Base-by-base conservation (phyloP, 2,329 filamentous ascomycete species). In the Talaromyces sp. region DNA sequence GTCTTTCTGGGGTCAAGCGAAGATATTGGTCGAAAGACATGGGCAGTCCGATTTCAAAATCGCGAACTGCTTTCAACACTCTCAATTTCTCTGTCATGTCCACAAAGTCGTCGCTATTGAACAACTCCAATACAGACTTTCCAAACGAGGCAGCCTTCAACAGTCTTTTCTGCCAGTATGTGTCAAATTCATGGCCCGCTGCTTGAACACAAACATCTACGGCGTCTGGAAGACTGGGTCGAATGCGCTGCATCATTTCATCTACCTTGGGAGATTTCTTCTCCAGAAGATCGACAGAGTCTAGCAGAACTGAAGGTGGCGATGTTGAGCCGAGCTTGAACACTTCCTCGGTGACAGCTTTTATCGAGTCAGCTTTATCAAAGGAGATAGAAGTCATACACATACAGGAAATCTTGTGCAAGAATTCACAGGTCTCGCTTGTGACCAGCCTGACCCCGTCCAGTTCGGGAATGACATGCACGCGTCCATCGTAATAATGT, bases 61-160 rank as follows among this genome's bases (percentile, higher is more conserved):
- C 96, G 56, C 95, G 87, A 13, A 93, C 89, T 7, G 93, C 93
- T 68, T 97, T 98, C 54, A 99, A 81, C 0, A 99, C 93, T 17
- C 95, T 88, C 17, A 99, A 78, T 0, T 89, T 95, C 74, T 99
- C 93, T 67, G 92, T 96, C 88, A 97, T 98, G 64, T 98, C 93
- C 58, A 99, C 95, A 75, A 98, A 99, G 65, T 99, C 93, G 70
- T 99, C 95, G 70, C 93, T 97, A 75, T 95, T 97, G 77, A 98
- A 99, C 13, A 98, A 87, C 69, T 98, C 95, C 3, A 99, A 83
- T 0, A 98, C 95, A 0, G 95, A 98, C 74, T 99, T 99, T 63
- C 95, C 95, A 73, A 97, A 98, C 0, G 93, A 98, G 0, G 95
- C 95, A 6, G 95, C 95, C 73, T 96, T 96, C n/a, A 99, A 82